Conservation (phyloP, 352 stramenopile species). For the Phytophthora pistaciae region DNA sequence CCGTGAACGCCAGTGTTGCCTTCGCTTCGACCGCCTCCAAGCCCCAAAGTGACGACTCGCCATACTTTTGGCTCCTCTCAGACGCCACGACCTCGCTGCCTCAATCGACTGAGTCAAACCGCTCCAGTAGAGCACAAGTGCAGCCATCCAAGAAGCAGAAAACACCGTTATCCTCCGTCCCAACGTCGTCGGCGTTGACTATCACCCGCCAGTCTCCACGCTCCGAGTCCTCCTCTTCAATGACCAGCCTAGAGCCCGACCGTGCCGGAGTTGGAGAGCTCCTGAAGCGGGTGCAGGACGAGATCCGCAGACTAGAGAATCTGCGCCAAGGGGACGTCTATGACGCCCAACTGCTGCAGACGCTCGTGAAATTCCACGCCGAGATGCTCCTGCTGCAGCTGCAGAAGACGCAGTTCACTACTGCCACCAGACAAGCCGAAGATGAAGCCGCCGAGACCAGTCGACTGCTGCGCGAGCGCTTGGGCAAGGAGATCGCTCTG, state of each 20-base stretch:
- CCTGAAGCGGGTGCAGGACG: slow-evolving; percentile 30
- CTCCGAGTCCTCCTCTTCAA: not conserved
- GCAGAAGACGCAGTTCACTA: slow-evolving; percentile 19
- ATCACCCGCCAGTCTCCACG: slow-evolving; percentile 5
- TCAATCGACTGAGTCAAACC: not conserved
- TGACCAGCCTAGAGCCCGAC: not conserved
- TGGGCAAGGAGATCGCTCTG: slow-evolving; percentile 38
- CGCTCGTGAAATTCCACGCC: slow-evolving; percentile 45
- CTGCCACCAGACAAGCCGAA: slow-evolving; percentile 3
- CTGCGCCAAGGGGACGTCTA: slow-evolving; percentile 21
- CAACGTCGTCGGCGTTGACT: slow-evolving; percentile 18
- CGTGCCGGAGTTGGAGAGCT: slow-evolving; percentile 16
- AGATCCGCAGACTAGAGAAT: slow-evolving; percentile 36
- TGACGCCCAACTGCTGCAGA: slow-evolving; percentile 45
- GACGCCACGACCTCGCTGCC: not conserved
- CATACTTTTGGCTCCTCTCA: slow-evolving; percentile 22
- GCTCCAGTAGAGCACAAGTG: not conserved
- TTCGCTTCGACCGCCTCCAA: slow-evolving; percentile 9
- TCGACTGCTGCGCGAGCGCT: slow-evolving; percentile 26
- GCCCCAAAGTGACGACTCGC: slow-evolving; percentile 1
- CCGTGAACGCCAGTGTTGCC: slow-evolving; percentile 17
- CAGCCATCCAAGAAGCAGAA: slow-evolving; percentile 22
- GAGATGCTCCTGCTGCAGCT: slow-evolving; percentile 37
- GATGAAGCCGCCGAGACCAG: slow-evolving; percentile 29
- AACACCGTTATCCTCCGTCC: slow-evolving; percentile 2